phyloP scores from a whole-genome alignment of 805 yeast species.

The Ogataea trehalophila region DNA sequence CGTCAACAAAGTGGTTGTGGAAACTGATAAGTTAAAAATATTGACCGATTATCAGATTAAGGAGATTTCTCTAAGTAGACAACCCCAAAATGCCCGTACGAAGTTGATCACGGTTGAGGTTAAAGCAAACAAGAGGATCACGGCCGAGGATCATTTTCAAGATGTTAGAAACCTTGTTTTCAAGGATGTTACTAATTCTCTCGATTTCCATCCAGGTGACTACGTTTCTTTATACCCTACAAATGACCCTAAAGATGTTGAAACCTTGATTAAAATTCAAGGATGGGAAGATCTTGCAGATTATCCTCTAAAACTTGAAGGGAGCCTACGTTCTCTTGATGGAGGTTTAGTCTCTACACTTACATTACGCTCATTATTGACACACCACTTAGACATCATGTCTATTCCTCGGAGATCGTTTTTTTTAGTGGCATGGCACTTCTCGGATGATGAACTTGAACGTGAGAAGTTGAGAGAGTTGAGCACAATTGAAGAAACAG shows the following conservation, averaged over 20 bases:
- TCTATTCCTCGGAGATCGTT: slow-evolving; percentile 83
- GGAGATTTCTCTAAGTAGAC: slow-evolving; percentile 28
- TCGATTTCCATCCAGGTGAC: slow-evolving; percentile 70
- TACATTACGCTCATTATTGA: slow-evolving; percentile 68
- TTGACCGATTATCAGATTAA: slow-evolving; percentile 26
- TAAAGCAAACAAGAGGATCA: slow-evolving; percentile 51
- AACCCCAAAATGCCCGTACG: not conserved
- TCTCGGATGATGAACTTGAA: slow-evolving; percentile 71
- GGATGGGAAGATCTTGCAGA: slow-evolving; percentile 75
- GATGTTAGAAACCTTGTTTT: slow-evolving; percentile 71
- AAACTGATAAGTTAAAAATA: slow-evolving; percentile 26
- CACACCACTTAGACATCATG: slow-evolving; percentile 76
- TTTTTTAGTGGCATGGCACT: slow-evolving; percentile 69
- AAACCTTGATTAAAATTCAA: slow-evolving; percentile 60
- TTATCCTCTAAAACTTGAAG: slow-evolving; percentile 37
- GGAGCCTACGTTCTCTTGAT: slow-evolving; percentile 36
- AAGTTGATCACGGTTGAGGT: slow-evolving; percentile 40
- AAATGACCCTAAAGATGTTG: slow-evolving; percentile 62
- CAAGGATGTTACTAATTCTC: slow-evolving; percentile 22
- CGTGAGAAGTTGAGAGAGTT: slow-evolving; percentile 73
- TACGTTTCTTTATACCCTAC: slow-evolving; percentile 71
- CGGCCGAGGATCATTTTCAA: slow-evolving; percentile 74
- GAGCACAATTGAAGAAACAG: slow-evolving; percentile 62
- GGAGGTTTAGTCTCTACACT: slow-evolving; percentile 59
- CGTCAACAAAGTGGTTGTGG: slow-evolving; percentile 26